Percentiles rank a stretch among this genome's conserved stretches.
Conservation (phyloP, 257 asterid genomes). For the Nyctanthes arbortristis region DNA sequence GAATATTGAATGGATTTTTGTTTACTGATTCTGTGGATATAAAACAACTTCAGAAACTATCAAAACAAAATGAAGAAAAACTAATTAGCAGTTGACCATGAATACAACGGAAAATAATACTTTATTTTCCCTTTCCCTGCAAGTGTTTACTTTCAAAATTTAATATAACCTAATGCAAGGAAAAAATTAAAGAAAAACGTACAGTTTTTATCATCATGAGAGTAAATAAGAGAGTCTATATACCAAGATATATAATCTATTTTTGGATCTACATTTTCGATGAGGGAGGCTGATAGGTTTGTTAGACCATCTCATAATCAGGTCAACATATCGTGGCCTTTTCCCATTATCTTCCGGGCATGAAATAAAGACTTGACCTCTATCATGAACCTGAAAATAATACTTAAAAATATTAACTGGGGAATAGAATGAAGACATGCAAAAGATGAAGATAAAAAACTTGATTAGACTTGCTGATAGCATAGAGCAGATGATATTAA, state of each 20-base stretch:
- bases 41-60: too few relatives aligned
- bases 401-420: conserved; percentile 11
- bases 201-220: neutral
- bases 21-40: neutral
- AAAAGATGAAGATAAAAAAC: too few relatives aligned
- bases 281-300: conserved; percentile 61
- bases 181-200: conserved; percentile 9
- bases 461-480: too few relatives aligned
- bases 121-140: neutral
- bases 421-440: conserved; percentile 1
- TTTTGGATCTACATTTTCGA: conserved; percentile 47
- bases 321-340: conserved; percentile 66
- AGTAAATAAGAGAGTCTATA: conserved; percentile 10
- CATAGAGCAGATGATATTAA: too few relatives aligned
- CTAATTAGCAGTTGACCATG: neutral
- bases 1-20: neutral
- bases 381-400: conserved; percentile 79
- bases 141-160: neutral
- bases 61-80: neutral
- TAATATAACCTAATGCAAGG: too few relatives aligned
- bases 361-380: conserved; percentile 92
- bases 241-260: conserved; percentile 74
- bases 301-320: conserved; percentile 75
- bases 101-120: neutral
- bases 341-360: conserved; percentile 54